These are phyloP conservation scores for Plasmodium coatneyi DNA, from an alignment of 169 alveolate genomes.

Conservation along the genomic window DNA sequence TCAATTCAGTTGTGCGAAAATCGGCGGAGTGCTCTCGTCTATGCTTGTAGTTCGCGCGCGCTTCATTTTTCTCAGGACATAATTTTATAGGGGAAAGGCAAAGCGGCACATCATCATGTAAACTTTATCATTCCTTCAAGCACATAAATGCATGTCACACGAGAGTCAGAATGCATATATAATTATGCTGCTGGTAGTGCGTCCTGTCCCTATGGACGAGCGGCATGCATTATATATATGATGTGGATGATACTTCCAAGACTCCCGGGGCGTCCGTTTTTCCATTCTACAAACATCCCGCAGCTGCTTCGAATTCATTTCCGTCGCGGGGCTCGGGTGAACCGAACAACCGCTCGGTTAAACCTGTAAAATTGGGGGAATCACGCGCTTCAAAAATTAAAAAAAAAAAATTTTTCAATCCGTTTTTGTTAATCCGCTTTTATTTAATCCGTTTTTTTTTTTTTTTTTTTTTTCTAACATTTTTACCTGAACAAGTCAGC, in stretches of 20 bases:
- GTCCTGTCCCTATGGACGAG: background rate
- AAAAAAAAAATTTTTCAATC: too few relatives aligned
- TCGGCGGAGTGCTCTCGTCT: background rate
- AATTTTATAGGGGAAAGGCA: background rate
- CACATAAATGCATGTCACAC: background rate
- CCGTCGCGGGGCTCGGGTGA: background rate
- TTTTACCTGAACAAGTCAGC: slow-evolving; percentile 8
- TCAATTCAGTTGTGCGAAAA: background rate
- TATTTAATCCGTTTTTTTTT: background rate
- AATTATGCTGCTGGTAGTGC: background rate
- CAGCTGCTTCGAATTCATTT: background rate
- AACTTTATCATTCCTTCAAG: background rate
- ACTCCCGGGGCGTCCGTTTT: background rate
- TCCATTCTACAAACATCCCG: background rate
- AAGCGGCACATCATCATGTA: background rate
- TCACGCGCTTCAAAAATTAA: background rate
- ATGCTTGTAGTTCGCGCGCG: background rate
- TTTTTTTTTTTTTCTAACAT: background rate
- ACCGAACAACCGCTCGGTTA: background rate
- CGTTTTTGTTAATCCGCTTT: too few relatives aligned
- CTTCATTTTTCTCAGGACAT: background rate
- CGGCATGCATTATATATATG: background rate
- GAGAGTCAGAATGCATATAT: background rate
- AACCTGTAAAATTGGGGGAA: background rate
- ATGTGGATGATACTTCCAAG: background rate